A percentile compares a stretch with the other conserved stretches of the same genome.
phyloP scores from a whole-genome alignment of 163 green algal species.

The Scenedesmus sp. region DNA sequence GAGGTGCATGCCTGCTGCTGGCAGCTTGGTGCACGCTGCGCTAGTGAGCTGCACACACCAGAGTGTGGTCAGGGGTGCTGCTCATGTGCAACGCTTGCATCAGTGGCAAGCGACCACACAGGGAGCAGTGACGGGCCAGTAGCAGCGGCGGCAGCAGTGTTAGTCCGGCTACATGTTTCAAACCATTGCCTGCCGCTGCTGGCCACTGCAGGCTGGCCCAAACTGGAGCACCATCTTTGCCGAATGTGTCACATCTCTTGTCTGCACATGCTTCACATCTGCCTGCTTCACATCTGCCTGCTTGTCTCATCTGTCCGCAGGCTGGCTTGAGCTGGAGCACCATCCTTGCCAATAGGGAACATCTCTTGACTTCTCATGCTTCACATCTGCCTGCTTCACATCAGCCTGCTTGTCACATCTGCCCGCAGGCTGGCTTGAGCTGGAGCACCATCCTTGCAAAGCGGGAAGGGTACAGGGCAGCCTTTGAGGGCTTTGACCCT shows the following conservation, averaged over 20 bases:
- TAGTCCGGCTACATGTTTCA: too few species aligned
- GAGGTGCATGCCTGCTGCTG: neutral
- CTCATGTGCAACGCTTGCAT: too few species aligned
- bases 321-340: conserved; percentile 62
- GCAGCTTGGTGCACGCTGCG: too few species aligned
- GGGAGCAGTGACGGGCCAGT: too few species aligned
- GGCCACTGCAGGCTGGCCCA: neutral
- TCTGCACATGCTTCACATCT: too few species aligned
- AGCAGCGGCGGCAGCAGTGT: too few species aligned
- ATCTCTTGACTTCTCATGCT: neutral
- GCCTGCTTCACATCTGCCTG: neutral
- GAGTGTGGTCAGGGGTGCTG: too few species aligned
- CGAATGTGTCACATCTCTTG: neutral
- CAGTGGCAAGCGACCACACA: too few species aligned
- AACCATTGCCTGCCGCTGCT: neutral
- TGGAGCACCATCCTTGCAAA: conserved; percentile 67
- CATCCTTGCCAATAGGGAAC: conserved; percentile 60
- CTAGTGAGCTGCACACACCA: too few species aligned
- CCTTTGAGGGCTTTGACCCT: conserved; percentile 64
- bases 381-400: neutral
- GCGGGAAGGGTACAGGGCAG: conserved; percentile 56
- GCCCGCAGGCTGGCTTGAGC: conserved; percentile 53
- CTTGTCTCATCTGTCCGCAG: neutral
- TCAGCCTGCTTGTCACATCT: neutral
- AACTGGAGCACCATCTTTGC: too few species aligned